A percentile compares a stretch with the other conserved stretches of the same genome.
Conservation (phyloP, 164 flowering plant species). For the grape (Vitis vinifera) region ASM3070453v1 NC_081817.1:3867501-3868000, state of each 20-base stretch:
- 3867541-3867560: background rate
- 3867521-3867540: background rate
- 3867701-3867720: constrained; percentile 6
- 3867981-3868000: constrained; percentile 9
- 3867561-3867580: no score
- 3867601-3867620: background rate
- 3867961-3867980: constrained; percentile 8
- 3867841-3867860: background rate
- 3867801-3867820: background rate
- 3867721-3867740: constrained; percentile 14
- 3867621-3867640: constrained; percentile 15
- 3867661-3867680: constrained; percentile 10
- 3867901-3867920: constrained; percentile 5
- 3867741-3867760: background rate
- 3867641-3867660: constrained; percentile 16
- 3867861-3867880: background rate
- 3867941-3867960: background rate
- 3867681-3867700: constrained; percentile 19
- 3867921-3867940: background rate
- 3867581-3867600: background rate
- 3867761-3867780: constrained; percentile 1
- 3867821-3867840: constrained; percentile 16
- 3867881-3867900: constrained; percentile 4
- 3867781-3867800: background rate
- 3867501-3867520: constrained; percentile 33